Conservation (phyloP, 345 rosid species). For the Populus tremula region DNA sequence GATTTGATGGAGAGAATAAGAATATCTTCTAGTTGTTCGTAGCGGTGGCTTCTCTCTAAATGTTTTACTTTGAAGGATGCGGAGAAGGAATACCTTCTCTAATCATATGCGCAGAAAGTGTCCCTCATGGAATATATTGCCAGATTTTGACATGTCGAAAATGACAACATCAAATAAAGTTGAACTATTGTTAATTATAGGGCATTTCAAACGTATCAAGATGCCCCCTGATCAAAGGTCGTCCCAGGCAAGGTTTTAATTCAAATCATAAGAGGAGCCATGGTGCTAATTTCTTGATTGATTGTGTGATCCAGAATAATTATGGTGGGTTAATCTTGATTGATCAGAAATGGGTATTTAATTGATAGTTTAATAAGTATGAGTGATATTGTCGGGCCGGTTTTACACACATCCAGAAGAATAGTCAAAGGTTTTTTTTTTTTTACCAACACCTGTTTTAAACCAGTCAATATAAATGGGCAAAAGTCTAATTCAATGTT, state of each 20-base stretch:
- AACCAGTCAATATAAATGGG: no score
- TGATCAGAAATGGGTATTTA: background rate
- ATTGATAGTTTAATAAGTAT: background rate
- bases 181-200: background rate
- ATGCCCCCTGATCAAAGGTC: background rate
- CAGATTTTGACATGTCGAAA: conserved; percentile 28
- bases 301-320: background rate
- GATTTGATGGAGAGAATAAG: conserved; percentile 26
- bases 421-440: no score
- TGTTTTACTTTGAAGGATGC: conserved; percentile 9
- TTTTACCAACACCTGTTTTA: no score
- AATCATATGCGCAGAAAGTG: conserved; percentile 31
- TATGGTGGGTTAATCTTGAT: background rate
- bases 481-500: no score
- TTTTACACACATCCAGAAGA: no score
- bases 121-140: conserved; percentile 13
- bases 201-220: background rate
- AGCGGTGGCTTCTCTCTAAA: conserved; percentile 15
- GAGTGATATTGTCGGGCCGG: no score
- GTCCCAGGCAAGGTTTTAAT: background rate
- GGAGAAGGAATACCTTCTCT: conserved; percentile 12
- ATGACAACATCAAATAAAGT: conserved; percentile 17
- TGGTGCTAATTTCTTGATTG: background rate
- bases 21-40: conserved; percentile 19
- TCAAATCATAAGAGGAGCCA: background rate